Conservation (phyloP, 352 stramenopile species). For the Pythium sp. region DNA sequence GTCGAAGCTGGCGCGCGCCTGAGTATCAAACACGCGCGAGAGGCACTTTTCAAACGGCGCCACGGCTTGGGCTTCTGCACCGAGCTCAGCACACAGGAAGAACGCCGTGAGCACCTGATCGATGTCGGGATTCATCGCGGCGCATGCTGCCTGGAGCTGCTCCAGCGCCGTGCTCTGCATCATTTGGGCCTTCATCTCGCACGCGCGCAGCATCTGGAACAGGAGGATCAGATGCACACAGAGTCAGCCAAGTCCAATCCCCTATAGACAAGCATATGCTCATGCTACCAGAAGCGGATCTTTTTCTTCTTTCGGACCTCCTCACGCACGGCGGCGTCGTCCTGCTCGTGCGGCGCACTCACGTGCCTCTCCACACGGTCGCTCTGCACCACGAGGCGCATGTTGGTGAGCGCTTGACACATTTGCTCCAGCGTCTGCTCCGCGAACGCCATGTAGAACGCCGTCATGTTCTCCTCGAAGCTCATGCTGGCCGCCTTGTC, state of each 20-base stretch:
- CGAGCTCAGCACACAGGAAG: conserved; percentile 47
- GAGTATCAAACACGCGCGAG: conserved; percentile 48
- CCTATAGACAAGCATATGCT: neutral
- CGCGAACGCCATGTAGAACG: conserved; percentile 80
- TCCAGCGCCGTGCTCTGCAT: conserved; percentile 40
- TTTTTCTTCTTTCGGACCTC: conserved; percentile 32
- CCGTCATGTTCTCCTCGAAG: conserved; percentile 79
- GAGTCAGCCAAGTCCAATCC: neutral
- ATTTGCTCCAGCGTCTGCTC: conserved; percentile 69
- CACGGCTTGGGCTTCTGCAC: conserved; percentile 26
- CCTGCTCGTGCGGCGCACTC: conserved; percentile 16
- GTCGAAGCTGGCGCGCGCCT: conserved; percentile 51
- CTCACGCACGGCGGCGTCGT: conserved; percentile 44
- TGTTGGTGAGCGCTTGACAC: conserved; percentile 55
- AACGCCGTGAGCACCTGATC: conserved; percentile 50
- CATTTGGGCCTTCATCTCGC: conserved; percentile 59
- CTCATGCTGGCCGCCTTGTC: conserved; percentile 28
- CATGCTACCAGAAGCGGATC: neutral
- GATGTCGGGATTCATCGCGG: conserved; percentile 34
- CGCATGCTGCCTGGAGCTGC: conserved; percentile 40
- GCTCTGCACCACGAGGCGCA: conserved; percentile 44
- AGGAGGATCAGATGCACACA: neutral
- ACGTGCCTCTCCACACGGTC: conserved; percentile 14
- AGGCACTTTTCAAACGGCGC: conserved; percentile 42
- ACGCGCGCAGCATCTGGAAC: conserved; percentile 63